Percentiles rank a stretch among this genome's conserved stretches.
phyloP scores from a whole-genome alignment of 1,139 yeast species.

The Sugiyamaella xylanicola region DNA sequence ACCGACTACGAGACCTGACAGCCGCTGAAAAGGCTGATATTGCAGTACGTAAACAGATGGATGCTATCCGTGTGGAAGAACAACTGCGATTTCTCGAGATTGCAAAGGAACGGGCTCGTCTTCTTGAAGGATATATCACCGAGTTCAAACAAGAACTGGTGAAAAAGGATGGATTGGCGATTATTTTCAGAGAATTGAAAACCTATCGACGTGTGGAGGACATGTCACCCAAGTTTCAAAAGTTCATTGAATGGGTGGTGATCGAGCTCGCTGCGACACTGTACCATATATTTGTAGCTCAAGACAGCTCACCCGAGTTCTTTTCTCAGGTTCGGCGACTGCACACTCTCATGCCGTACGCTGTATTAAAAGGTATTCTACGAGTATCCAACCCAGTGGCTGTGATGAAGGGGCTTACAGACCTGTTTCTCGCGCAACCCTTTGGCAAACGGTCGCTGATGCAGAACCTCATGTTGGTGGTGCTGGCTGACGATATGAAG shows the following conservation, averaged over 20 bases:
- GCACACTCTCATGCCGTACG: slow-evolving; percentile 77
- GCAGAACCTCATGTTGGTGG: slow-evolving; percentile 69
- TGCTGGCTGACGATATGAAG: slow-evolving; percentile 76
- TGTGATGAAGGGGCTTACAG: slow-evolving; percentile 73
- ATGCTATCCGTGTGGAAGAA: slow-evolving; percentile 59
- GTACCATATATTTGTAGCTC: slow-evolving; percentile 75
- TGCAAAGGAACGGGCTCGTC: slow-evolving; percentile 53
- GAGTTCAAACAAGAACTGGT: slow-evolving; percentile 55
- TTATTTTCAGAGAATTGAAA: slow-evolving; percentile 66
- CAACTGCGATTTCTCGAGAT: slow-evolving; percentile 74
- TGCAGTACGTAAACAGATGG: slow-evolving; percentile 59
- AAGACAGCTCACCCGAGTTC: slow-evolving; percentile 75
- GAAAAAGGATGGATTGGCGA: slow-evolving; percentile 53
- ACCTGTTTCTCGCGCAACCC: slow-evolving; percentile 76
- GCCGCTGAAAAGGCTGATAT: slow-evolving; percentile 57
- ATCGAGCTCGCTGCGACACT: slow-evolving; percentile 82
- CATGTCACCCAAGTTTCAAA: slow-evolving; percentile 65
- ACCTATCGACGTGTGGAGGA: slow-evolving; percentile 54
- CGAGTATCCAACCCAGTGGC: slow-evolving; percentile 84
- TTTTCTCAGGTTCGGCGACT: slow-evolving; percentile 66
- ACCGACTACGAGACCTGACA: slow-evolving; percentile 43
- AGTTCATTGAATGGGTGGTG: slow-evolving; percentile 79
- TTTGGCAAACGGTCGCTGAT: slow-evolving; percentile 70
- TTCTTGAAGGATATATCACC: slow-evolving; percentile 55
- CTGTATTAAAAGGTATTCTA: slow-evolving; percentile 70